Evolutionary conservation across 257 asterid species (phyloP).

Genomic region (Solanum sejunctum): DNA sequence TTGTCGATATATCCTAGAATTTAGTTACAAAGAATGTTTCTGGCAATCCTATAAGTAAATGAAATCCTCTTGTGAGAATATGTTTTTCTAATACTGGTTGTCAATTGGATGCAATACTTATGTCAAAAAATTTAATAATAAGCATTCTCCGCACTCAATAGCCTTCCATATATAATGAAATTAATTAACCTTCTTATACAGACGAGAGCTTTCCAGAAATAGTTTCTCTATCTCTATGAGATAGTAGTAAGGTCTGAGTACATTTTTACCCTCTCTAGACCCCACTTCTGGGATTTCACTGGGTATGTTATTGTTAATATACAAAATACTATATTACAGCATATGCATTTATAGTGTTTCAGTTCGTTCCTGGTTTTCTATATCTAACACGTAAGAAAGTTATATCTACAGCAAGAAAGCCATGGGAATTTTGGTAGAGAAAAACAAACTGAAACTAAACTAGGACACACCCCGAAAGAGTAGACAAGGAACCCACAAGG

Average conservation of each 20-base stretch:
- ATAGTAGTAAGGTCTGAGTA: no score
- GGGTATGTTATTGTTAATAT: no score
- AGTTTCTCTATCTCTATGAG: no score
- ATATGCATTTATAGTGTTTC: neutral
- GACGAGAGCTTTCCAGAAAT: no score
- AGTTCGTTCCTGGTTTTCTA: neutral
- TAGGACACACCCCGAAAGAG: no score
- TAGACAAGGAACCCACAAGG: no score
- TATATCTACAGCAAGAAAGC: neutral
- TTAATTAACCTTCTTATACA: no score
- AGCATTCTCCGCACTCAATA: neutral
- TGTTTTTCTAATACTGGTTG: neutral
- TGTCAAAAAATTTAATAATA: neutral
- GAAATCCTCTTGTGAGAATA: neutral
- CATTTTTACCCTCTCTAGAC: no score
- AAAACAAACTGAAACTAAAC: no score
- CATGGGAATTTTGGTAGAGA: neutral
- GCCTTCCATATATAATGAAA: neutral
- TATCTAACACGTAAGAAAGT: neutral
- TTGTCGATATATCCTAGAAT: neutral
- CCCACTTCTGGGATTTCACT: no score
- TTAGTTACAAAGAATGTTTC: neutral
- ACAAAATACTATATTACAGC: neutral
- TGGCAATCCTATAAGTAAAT: neutral
- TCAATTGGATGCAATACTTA: neutral